Evolutionary conservation across 306 rosid genomes (phyloP), one percentile per base, ranked within the genome.

Genomic region (Acacia confusa): DNA sequence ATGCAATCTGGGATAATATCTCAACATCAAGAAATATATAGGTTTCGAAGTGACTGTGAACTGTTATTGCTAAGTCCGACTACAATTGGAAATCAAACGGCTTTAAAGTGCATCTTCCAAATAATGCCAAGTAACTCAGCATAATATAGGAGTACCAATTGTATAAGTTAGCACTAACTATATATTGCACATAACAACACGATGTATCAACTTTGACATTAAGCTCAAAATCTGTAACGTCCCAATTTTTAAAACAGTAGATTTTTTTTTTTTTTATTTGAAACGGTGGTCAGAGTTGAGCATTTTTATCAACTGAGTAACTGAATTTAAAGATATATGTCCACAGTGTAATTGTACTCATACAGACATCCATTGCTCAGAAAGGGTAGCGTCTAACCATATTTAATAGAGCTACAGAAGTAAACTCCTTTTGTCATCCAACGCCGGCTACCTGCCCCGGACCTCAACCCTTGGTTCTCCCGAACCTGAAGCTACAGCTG

Each of bases 1-100:
- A 48, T 22, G 70, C 74, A 52, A 75, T 30, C 22, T 76, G n/a
- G 52, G 38, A 24, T 2, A 76, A 76, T 22, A 76, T 76, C 52
- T 24, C 48, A 36, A 22, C 24, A 60, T 28, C 17, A 2, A 76
- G 22, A 27, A 55, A 20, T 19, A 7, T 3, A 20, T 32, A 32
- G 48, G 63, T n/a, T 52, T 30, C 9, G 28, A 22, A 4, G 48
- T 74, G 32, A 74, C 16, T 4, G n/a, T 34, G 12, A 74, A 50
- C 48, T 30, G 13, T 43, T 28, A 43, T 16, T 16, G 34, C 57
- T 2, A 25, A 27, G 60, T 27, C 15, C 6, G 27, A 16, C 16
- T 44, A 70, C 25, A 72, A 27, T 16, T 72, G 27, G 60, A 50
- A 9, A 19, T 50, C 44, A 73, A 13, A 50, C 77, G 52, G 45